A percentile compares a stretch with the other conserved stretches of the same genome.
These are phyloP conservation scores for Pseudofabraea citricarpa DNA, from an alignment of 2,329 filamentous ascomycete species.

Conservation along the genomic window DNA sequence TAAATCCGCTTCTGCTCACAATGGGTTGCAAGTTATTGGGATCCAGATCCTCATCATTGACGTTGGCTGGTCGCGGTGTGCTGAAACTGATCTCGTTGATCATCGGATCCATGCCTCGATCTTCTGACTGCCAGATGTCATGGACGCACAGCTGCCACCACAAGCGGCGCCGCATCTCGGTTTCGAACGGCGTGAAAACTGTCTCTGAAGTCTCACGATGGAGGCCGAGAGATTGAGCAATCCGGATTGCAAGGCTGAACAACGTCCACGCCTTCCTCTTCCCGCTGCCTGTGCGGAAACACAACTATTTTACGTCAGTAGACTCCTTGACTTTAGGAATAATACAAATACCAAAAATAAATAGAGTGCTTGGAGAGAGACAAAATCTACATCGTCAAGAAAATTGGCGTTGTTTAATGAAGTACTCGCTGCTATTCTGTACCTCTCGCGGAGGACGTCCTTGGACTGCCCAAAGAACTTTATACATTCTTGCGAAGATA, in stretches of 20 bases:
- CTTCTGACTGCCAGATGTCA: conserved; percentile 49
- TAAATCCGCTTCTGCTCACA: conserved; percentile 31
- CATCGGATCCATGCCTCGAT: conserved; percentile 41
- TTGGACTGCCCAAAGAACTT: background rate
- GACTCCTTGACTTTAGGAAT: background rate
- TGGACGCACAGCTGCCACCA: conserved; percentile 51
- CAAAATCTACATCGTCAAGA: conserved; percentile 1
- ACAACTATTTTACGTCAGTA: background rate
- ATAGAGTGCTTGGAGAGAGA: conserved; percentile 1
- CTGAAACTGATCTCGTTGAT: conserved; percentile 36
- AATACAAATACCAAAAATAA: conserved; percentile 1
- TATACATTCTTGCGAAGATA: conserved; percentile 1
- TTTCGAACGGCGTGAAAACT: conserved; percentile 28
- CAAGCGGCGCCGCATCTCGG: conserved; percentile 33
- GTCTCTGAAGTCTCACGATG: conserved; percentile 19
- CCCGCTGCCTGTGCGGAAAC: background rate
- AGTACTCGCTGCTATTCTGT: conserved; percentile 38
- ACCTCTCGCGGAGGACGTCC: conserved; percentile 22
- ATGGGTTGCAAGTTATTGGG: conserved; percentile 33
- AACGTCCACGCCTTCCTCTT: background rate
- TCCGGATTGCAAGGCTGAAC: background rate
- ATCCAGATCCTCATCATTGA: conserved; percentile 45
- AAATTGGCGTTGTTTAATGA: conserved; percentile 1
- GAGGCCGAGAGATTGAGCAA: conserved; percentile 2
- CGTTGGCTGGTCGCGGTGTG: conserved; percentile 42